Conservation (phyloP, 2,329 filamentous ascomycete species). For the Macrophomina tecta region DNA sequence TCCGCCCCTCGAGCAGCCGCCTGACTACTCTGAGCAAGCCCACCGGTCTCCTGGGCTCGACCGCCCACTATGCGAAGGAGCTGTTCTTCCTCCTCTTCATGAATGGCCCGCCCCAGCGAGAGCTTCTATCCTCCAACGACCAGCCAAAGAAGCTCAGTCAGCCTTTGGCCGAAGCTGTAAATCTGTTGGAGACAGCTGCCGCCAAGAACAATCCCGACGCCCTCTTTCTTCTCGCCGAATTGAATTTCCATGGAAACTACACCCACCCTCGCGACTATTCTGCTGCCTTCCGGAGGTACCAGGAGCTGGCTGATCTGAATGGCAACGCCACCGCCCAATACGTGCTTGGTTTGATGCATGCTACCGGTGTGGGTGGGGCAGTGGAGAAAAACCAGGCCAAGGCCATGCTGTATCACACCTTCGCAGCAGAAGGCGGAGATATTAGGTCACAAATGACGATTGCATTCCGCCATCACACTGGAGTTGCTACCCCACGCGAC, state of each 20-base stretch:
- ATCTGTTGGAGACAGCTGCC: slow-evolving; percentile 65
- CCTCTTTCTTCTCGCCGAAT: slow-evolving; percentile 85
- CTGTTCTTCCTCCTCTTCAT: slow-evolving; percentile 69
- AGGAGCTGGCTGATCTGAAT: slow-evolving; percentile 73
- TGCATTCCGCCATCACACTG: slow-evolving; percentile 82
- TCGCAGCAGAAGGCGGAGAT: slow-evolving; percentile 84
- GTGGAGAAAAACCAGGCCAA: slow-evolving; percentile 88
- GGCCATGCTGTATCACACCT: slow-evolving; percentile 91
- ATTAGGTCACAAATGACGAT: slow-evolving; percentile 91
- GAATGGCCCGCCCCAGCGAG: slow-evolving; percentile 61
- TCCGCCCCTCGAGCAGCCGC: slow-evolving; percentile 47
- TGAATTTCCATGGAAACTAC: slow-evolving; percentile 97
- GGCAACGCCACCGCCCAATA: slow-evolving; percentile 94
- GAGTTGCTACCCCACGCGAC: slow-evolving; percentile 82
- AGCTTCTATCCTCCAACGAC: slow-evolving; percentile 46
- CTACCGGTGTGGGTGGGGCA: slow-evolving; percentile 83
- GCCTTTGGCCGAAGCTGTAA: slow-evolving; percentile 63
- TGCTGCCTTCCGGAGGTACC: slow-evolving; percentile 80
- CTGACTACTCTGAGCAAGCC: slow-evolving; percentile 56
- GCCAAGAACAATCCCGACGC: slow-evolving; percentile 74
- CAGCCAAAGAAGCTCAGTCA: slow-evolving; percentile 54
- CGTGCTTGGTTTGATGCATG: slow-evolving; percentile 95
- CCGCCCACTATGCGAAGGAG: slow-evolving; percentile 66
- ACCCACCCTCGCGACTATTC: slow-evolving; percentile 82
- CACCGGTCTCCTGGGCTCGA: slow-evolving; percentile 62